A percentile compares a stretch with the other conserved stretches of the same genome.
phyloP scores from a whole-genome alignment of 2,329 filamentous ascomycete species.

The Penicillium digitatum region DNA sequence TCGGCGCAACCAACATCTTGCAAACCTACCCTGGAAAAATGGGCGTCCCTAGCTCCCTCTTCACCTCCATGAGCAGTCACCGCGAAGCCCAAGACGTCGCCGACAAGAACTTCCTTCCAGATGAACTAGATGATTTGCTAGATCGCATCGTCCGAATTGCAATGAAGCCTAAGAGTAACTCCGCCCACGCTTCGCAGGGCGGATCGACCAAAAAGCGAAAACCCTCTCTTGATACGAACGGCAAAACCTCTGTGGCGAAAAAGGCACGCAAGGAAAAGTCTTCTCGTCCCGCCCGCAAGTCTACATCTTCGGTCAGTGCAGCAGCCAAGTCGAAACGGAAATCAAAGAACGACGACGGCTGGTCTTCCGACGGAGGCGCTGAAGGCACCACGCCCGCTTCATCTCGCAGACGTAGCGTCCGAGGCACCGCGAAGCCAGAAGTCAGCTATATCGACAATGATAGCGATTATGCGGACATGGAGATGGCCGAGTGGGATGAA shows the following conservation, averaged over 20 bases:
- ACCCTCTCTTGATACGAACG: constrained; percentile 28
- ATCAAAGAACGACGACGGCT: constrained; percentile 39
- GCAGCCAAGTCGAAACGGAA: constrained; percentile 36
- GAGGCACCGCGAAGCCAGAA: constrained; percentile 32
- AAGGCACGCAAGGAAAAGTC: constrained; percentile 33
- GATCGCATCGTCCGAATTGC: constrained; percentile 69
- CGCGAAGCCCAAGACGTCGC: constrained; percentile 78
- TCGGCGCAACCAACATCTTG: constrained; percentile 54
- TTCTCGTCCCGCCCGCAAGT: constrained; percentile 30
- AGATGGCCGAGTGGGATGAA: constrained; percentile 40
- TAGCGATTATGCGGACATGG: constrained; percentile 44
- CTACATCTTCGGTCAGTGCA: constrained; percentile 25
- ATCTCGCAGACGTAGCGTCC: constrained; percentile 40
- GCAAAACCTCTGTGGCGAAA: constrained; percentile 24
- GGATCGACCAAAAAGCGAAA: constrained; percentile 42
- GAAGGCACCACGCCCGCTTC: constrained; percentile 32
- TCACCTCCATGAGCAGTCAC: constrained; percentile 69
- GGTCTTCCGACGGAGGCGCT: constrained; percentile 43
- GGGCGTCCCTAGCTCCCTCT: constrained; percentile 74
- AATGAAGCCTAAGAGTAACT: constrained; percentile 57
- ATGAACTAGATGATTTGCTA: constrained; percentile 69
- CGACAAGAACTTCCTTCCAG: constrained; percentile 76
- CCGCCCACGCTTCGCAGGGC: constrained; percentile 15
- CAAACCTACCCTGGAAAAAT: constrained; percentile 79
- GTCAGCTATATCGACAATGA: constrained; percentile 46